phyloP scores from a whole-genome alignment of 371 early-diverging fungal genomes.

The Entomophthora muscae region DNA sequence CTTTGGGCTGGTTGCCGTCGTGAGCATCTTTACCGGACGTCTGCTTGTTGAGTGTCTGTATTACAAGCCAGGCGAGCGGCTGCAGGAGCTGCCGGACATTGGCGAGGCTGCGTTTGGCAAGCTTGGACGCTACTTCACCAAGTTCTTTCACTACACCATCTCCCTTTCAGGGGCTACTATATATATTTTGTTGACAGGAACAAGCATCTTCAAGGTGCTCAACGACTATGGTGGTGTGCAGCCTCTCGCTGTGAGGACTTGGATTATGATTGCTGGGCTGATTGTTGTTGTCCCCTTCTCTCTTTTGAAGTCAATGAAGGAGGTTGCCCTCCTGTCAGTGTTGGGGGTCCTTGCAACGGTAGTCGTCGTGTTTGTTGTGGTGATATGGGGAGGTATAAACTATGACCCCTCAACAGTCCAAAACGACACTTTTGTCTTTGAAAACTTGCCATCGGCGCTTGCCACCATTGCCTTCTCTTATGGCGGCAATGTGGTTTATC shows the following conservation, averaged over 20 bases:
- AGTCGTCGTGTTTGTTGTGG: constrained; percentile 22
- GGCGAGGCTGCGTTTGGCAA: constrained; percentile 47
- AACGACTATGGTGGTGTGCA: neutral
- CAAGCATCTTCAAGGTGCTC: constrained; percentile 34
- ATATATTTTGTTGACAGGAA: constrained; percentile 55
- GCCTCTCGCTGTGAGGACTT: constrained; percentile 2
- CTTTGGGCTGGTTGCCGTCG: neutral
- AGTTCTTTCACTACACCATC: constrained; percentile 43
- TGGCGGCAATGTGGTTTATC: constrained; percentile 66
- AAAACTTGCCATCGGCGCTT: constrained; percentile 32
- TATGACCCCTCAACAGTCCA: neutral
- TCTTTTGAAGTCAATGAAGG: constrained; percentile 10
- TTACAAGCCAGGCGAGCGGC: constrained; percentile 16
- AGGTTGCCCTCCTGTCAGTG: constrained; percentile 6
- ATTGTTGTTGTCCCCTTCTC: constrained; percentile 10
- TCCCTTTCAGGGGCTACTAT: constrained; percentile 54
- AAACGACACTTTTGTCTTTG: constrained; percentile 19
- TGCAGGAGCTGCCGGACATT: constrained; percentile 21
- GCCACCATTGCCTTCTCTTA: constrained; percentile 54
- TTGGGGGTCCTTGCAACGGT: constrained; percentile 31
- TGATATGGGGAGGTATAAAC: neutral
- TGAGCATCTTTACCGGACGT: neutral
- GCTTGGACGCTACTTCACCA: constrained; percentile 31
- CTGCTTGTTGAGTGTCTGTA: constrained; percentile 42
- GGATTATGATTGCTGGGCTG: constrained; percentile 7